These are phyloP conservation scores for Zasmidium angulare DNA, from an alignment of 2,329 filamentous ascomycete species.

Conservation along the genomic window DNA sequence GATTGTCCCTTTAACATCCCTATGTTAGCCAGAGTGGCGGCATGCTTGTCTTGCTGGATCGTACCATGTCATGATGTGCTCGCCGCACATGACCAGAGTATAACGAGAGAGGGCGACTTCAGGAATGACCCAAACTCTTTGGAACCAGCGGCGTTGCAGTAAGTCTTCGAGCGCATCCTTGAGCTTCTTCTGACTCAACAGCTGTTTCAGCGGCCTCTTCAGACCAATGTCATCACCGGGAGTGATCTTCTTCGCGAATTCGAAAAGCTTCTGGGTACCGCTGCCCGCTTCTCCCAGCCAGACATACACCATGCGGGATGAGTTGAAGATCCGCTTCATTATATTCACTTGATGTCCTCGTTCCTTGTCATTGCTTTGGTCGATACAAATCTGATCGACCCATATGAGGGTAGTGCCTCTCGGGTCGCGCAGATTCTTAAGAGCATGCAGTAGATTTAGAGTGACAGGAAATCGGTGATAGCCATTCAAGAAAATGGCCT, in stretches of 20 bases:
- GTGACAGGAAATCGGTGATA: slow-evolving; percentile 29
- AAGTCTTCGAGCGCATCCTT: slow-evolving; percentile 31
- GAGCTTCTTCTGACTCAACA: slow-evolving; percentile 25
- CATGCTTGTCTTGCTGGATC: not conserved
- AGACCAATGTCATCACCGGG: slow-evolving; percentile 18
- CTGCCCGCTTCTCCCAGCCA: slow-evolving; percentile 32
- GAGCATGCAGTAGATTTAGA: slow-evolving; percentile 27
- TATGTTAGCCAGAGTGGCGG: too few species aligned
- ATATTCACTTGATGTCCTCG: slow-evolving; percentile 36
- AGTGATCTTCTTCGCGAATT: slow-evolving; percentile 29
- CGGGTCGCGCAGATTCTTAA: slow-evolving; percentile 26
- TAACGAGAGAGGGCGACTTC: slow-evolving; percentile 26
- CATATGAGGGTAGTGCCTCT: slow-evolving; percentile 32
- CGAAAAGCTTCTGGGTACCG: slow-evolving; percentile 28
- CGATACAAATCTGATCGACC: slow-evolving; percentile 35
- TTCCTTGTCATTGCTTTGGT: slow-evolving; percentile 34
- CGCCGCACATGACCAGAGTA: slow-evolving; percentile 24
- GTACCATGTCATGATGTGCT: slow-evolving; percentile 3
- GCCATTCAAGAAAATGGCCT: slow-evolving; percentile 31
- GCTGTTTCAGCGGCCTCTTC: slow-evolving; percentile 17
- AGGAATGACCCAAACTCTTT: slow-evolving; percentile 31
- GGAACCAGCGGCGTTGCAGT: slow-evolving; percentile 31
- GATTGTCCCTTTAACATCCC: slow-evolving; percentile 27
- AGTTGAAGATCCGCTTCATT: slow-evolving; percentile 37
- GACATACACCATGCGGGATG: slow-evolving; percentile 27